phyloP scores from a whole-genome alignment of 257 asterid species.

The Lycium ferocissimum region DNA sequence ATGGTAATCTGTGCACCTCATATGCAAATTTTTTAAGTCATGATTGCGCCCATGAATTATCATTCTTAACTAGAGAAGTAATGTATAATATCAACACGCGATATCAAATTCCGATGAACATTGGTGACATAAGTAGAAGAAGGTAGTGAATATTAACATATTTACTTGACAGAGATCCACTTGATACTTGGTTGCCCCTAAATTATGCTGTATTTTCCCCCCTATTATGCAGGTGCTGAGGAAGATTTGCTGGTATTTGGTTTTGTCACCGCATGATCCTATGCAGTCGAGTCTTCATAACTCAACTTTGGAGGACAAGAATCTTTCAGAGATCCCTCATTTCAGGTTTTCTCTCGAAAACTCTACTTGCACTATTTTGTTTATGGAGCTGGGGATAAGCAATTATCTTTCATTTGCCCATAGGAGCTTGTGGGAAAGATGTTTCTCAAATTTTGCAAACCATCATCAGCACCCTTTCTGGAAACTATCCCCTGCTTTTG shows the following conservation, averaged over 20 bases:
- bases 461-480: conserved; percentile 18
- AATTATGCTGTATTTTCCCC: not conserved
- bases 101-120: not conserved
- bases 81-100: not conserved
- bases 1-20: not conserved
- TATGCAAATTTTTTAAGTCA: not conserved
- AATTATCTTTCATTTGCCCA: conserved; percentile 14
- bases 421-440: not conserved
- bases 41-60: not conserved
- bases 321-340: conserved; percentile 91
- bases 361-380: not conserved
- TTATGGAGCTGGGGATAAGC: not conserved
- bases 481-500: not conserved
- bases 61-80: conserved; percentile 14
- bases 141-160: not conserved
- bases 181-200: not conserved
- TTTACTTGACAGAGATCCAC: not conserved
- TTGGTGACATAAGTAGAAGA: not conserved
- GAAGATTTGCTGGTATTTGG: conserved; percentile 96
- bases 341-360: conserved; percentile 55
- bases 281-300: conserved; percentile 98
- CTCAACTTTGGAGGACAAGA: conserved; percentile 92
- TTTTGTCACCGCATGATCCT: conserved; percentile 88
- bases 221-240: conserved; percentile 68
- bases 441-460: not conserved